Evolutionary conservation across 192 early-diverging fungal species (phyloP), one percentile per base, ranked within the genome.

Genomic region (Gonapodya sp.): DNA sequence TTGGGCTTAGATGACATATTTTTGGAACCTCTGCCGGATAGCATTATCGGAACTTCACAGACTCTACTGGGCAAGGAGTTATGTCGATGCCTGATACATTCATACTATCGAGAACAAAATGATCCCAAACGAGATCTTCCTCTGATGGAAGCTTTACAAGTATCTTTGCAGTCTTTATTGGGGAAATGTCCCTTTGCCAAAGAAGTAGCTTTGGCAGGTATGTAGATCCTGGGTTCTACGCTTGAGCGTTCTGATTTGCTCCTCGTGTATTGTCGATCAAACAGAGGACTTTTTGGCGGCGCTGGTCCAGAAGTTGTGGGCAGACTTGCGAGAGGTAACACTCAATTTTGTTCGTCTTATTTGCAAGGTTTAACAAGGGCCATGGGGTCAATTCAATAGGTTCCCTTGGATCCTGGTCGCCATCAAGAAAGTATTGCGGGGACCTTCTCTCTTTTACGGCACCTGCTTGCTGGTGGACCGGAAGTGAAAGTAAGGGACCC

Each of bases 101-200:
- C 82, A 36, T 78, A 83, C 31, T 31, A 77, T 0, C 72, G 46
- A 24, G 8, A 64, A 24, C 46, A 46, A 1, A 34, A 35, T 0
- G n/a, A 83, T 8, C 77, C 31, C 16, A 75, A 31, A 32, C 32
- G 37, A 2, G 83, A 84, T 85, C 1, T 73, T 64, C 18, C 75
- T 73, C 79, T 34, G 79, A 31, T 84, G 34, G 85, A 86, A 35
- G 0, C 85, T 1, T 31, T 85, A 34, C 32, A 82, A 46, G 35
- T 85, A 1, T 81, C 80, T 16, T 37, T 86, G 79, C 84, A 86
- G 79, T 72, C 30, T 34, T 73, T 86, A 73, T 36, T 85, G 2
- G 84, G 84, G 1, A 34, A 79, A 78, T 85, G 83, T 79, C 72
- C 72, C 1, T 73, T 82, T 35, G 82, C 79, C 32, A 86, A 86